Base-by-base conservation (phyloP, 2,329 filamentous ascomycete genomes). In the Calonectria montana region DNA sequence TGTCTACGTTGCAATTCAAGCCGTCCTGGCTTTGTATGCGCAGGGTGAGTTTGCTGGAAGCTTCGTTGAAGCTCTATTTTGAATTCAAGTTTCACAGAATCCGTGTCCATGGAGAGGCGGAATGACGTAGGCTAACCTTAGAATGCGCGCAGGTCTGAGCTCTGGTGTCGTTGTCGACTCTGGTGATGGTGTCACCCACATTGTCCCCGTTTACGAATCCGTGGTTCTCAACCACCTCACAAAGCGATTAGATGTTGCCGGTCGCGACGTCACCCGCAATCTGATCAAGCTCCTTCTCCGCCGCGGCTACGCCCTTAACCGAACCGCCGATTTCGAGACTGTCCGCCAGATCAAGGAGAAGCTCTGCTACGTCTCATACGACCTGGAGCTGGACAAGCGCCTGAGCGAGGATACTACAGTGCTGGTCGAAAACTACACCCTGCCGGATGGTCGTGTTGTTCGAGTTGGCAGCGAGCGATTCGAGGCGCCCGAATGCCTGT, bases 301-400 rank as follows among this genome's bases (percentile, higher is more conserved):
- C 81, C 92, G 97, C 78, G 97, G 97, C 53, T 99, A 99, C 84
- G 95, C 97, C 41, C 91, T 99, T 74, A 99, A 99, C 91, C 92
- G 97, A 83, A 99, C 97, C 15, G 97, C 97, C 82, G 97, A 99
- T 84, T 99, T 99, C 84, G 97, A 99, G 86, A 99, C 97, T 4
- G 97, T 99, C 69, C 94, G 97, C 74, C 96, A 98, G 84, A 98
- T 99, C 88, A 99, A 99, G 88, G 97, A 99, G 89, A 99, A 99
- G 89, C 93, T 99, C 64, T 98, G 97, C 89, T 99, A 99, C 84
- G 96, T 99, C 69, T 98, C 96, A 15, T 99, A 98, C 88, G 97
- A 99, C 84, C 91, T 99, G 69, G 95, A 97, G 85, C 89, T 99
- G 67, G 97, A 99, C 88, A 96, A 98, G 87, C 92, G 94, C 78